Evolutionary conservation across 257 asterid genomes (phyloP), one percentile per base, ranked within the genome.

Genomic region (Leptodermis oblonga): DNA sequence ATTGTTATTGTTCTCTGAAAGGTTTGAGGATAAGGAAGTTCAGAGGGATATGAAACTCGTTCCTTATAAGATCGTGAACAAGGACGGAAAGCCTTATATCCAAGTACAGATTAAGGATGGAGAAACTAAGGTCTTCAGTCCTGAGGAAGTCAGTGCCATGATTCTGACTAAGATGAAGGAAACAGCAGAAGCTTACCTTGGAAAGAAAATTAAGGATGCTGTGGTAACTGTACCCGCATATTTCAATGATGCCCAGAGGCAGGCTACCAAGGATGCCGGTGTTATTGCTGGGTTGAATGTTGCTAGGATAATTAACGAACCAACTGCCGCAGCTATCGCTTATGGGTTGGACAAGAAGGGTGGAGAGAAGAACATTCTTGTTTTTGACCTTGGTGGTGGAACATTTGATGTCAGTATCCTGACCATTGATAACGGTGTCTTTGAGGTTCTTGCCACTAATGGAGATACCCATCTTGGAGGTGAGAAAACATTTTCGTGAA

Each of bases 391-490:
- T 77, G 98, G 98, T 81, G 98, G 98, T 80, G 98, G 97, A 55
- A 92, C 97, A 42, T 93, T 93, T 28, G 98, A 93, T 83, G 99
- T 88, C 86, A 93, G 99, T 72, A 77, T 93, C 79, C 81, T 93
- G 83, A 88, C 97, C 77, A 90, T 93, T 70, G 99, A 93, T 41
- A 90, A 93, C 73, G 96, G 99, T 26, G 99, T 90, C 22, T 93
- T 93, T 65, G 97, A 93, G 92, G 97, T 90, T 81, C 97, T 93
- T 64, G 67, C 99, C 31, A 93, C 99, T 15, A 93, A 93, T 39
- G 99, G 97, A 45, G 99, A 90, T 76, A 93, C 99, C 71, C 99
- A 93, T 79, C 90, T 93, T 69, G 99, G 99, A 87, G 99, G 97
- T 86, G 82, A 74, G 70, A 31, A 78, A 69, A 2, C 68, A 15